phyloP scores from a whole-genome alignment of 106 monocot species.

The Iris macrosiphon region DNA sequence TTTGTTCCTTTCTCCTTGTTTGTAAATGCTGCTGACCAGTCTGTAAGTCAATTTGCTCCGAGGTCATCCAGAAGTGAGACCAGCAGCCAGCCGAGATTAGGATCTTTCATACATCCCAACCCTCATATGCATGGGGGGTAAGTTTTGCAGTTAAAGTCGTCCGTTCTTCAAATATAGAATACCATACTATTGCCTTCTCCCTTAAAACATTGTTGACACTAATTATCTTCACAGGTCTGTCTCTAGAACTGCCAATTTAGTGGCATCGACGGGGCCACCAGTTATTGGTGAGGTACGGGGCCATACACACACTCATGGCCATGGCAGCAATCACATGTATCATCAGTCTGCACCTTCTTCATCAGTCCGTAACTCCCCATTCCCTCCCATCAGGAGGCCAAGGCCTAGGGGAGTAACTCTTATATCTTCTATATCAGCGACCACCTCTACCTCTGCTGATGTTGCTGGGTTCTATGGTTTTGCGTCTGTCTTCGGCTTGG shows the following conservation, averaged over 20 bases:
- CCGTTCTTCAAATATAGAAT: too few species aligned
- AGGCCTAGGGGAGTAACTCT: conserved; percentile 22
- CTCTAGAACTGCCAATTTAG: conserved; percentile 22
- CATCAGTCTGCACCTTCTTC: conserved; percentile 33
- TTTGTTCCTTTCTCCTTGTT: conserved; percentile 15
- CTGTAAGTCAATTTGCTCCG: conserved; percentile 23
- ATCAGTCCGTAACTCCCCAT: conserved; percentile 10
- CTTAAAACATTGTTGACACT: neutral
- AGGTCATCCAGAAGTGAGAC: conserved; percentile 35
- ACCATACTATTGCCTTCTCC: neutral
- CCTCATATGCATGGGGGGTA: conserved; percentile 31
- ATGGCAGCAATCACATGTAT: conserved; percentile 23
- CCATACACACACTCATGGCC: conserved; percentile 12
- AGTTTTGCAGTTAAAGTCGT: neutral
- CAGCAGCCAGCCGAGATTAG: conserved; percentile 33
- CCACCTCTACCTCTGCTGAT: conserved; percentile 15
- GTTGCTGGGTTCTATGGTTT: conserved; percentile 18
- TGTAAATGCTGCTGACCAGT: conserved; percentile 29
- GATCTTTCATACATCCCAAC: conserved; percentile 33
- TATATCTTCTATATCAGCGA: conserved; percentile 2
- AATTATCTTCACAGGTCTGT: conserved; percentile 18
- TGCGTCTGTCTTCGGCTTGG: conserved; percentile 12
- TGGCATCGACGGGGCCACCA: conserved; percentile 20
- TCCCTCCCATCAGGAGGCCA: conserved; percentile 14
- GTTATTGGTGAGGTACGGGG: conserved; percentile 28